Base-by-base conservation (phyloP, 1,139 yeast species). In the Blastobotrys serpentis region DNA sequence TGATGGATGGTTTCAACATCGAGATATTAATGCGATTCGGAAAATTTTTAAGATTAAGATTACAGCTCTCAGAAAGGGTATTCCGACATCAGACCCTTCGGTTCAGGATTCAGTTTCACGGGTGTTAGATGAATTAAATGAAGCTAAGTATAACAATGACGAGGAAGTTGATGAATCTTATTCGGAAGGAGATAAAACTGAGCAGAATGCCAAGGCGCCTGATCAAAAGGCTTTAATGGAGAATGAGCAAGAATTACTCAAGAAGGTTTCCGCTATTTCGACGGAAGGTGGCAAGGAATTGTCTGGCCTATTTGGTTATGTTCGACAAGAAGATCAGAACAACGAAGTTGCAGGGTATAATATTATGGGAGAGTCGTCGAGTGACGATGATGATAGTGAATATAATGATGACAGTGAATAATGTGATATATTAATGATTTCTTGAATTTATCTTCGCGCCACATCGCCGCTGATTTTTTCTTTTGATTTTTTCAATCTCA, bases 1-100 rank as follows among this genome's bases (percentile, higher is more conserved):
- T 42, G 70, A 79, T 64, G 98, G 98, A 0, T 92, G 98, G 98
- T 76, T 81, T 50, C 77, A 75, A 49, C 76, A 74, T 52, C 75
- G 79, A 43, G 81, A 82, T 8, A 73, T 88, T 63, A 76, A 78
- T 34, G 78, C 82, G 26, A 68, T 89, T 3, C 75, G 97, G 58
- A 72, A 81, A 47, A 75, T 89, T 14, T 75, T 89, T 51, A 76
- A 90, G 56, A 85, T 84, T 60, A 90, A 90, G 64, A 57, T 73
- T 56, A 56, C 53, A 60, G 59, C 57, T 55, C 54, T 52, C 18
- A 68, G 56, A 25, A 63, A 50, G 3, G 69, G 62, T 4, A 61
- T 49, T 13, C 61, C 54, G 11, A 67, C 58, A 1, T 63, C 54
- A n/a, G 48, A 50, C 6, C 39, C 37, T 11, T 43, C 43, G 14